Evolutionary conservation across 2,329 filamentous ascomycete species (phyloP).

Genomic region (Catunica adiposa): DNA sequence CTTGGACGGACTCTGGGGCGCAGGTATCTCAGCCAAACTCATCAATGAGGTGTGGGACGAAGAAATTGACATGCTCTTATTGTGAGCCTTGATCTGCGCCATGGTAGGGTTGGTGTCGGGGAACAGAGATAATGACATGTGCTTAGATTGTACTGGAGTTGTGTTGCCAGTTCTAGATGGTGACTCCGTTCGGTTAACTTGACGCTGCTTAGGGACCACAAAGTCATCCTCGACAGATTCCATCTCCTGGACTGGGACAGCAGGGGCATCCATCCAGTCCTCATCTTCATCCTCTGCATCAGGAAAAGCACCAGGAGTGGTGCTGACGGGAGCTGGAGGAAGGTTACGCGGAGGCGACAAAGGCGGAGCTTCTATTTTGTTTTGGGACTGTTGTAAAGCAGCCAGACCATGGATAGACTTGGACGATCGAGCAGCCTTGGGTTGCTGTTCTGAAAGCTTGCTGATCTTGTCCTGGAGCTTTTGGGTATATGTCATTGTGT

Average conservation of each 20-base stretch:
- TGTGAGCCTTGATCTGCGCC: constrained; percentile 17
- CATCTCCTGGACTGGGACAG: constrained; percentile 5
- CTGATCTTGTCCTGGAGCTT: constrained; percentile 85
- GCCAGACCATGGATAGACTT: constrained; percentile 30
- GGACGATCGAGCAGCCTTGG: constrained; percentile 29
- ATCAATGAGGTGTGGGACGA: constrained; percentile 30
- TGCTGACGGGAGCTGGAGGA: constrained; percentile 18
- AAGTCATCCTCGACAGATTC: constrained; percentile 19
- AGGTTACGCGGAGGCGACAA: constrained; percentile 18
- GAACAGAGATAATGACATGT: constrained; percentile 43
- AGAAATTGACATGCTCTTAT: constrained; percentile 33
- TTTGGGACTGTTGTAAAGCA: constrained; percentile 4
- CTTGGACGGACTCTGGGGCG: constrained; percentile 34
- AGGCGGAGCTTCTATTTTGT: constrained; percentile 5
- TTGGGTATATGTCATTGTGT: constrained; percentile 88
- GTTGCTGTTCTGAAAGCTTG: constrained; percentile 43
- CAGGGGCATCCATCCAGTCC: constrained; percentile 45
- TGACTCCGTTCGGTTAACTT: constrained; percentile 21
- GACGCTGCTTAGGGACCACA: constrained; percentile 26
- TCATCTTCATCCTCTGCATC: constrained; percentile 29
- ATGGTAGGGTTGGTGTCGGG: constrained; percentile 19
- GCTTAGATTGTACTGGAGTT: constrained; percentile 39
- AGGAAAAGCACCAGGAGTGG: constrained; percentile 44
- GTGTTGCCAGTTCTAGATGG: constrained; percentile 19
- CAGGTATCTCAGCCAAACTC: constrained; percentile 28